A percentile compares a stretch with the other conserved stretches of the same genome.
phyloP scores from a whole-genome alignment of 192 early-diverging fungal genomes.

The Rhizoclosmatium sp. region DNA sequence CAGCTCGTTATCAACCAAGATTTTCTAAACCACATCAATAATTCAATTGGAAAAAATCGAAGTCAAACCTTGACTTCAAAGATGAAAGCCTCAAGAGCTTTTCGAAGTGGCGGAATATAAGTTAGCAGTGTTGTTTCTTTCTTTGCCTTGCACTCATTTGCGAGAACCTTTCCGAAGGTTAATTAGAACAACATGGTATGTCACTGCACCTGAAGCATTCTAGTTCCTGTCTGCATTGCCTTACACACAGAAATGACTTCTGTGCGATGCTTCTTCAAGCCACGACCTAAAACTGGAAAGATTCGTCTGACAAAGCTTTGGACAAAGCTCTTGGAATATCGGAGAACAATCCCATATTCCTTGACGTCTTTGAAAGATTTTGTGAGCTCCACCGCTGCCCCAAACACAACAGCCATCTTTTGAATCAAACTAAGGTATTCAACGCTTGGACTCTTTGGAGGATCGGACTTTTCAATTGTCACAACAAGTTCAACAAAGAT shows the following conservation, averaged over 20 bases:
- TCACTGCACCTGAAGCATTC: conserved; percentile 22
- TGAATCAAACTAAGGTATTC: background rate
- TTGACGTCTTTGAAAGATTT: conserved; percentile 8
- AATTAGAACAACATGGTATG: background rate
- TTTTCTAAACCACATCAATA: conserved; percentile 12
- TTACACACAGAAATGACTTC: conserved; percentile 10
- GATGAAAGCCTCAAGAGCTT: conserved; percentile 31
- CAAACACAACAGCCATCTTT: background rate
- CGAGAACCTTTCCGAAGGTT: background rate
- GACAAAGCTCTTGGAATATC: conserved; percentile 15
- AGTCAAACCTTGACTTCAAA: conserved; percentile 36
- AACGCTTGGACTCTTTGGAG: background rate
- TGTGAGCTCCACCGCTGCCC: conserved; percentile 24
- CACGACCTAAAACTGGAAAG: conserved; percentile 10
- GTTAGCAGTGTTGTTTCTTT: conserved; percentile 3
- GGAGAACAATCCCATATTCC: conserved; percentile 9
- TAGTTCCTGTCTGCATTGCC: conserved; percentile 28
- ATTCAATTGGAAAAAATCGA: background rate
- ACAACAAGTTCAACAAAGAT: conserved; percentile 24
- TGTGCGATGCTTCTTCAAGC: background rate
- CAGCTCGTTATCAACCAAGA: conserved; percentile 31
- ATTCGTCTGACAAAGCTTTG: conserved; percentile 26
- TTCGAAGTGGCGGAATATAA: conserved; percentile 35
- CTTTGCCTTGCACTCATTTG: conserved; percentile 31
- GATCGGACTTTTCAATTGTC: conserved; percentile 2